A percentile compares a stretch with the other conserved stretches of the same genome.
These are phyloP conservation scores for Circinella minor DNA, from an alignment of 371 early-diverging fungal species.

Conservation along the genomic window DNA sequence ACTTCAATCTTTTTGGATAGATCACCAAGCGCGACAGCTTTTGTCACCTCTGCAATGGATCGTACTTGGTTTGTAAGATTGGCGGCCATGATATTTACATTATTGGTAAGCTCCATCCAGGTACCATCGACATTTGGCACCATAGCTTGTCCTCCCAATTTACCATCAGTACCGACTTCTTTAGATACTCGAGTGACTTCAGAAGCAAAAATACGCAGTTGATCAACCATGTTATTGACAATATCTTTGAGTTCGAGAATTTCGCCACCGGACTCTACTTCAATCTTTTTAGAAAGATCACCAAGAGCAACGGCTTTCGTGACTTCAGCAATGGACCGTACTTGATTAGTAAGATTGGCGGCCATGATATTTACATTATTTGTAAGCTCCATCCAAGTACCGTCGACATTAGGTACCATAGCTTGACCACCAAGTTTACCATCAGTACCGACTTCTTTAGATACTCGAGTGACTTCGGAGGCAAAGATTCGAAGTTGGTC, in stretches of 20 bases:
- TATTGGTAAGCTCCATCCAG: slow-evolving; percentile 47
- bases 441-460: slow-evolving; percentile 52
- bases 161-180: slow-evolving; percentile 56
- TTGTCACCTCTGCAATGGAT: slow-evolving; percentile 40
- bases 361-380: slow-evolving; percentile 50
- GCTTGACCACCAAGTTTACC: slow-evolving; percentile 51
- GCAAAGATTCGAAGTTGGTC: slow-evolving; percentile 43
- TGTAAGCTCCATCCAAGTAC: slow-evolving; percentile 56
- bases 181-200: slow-evolving; percentile 42
- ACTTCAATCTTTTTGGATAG: slow-evolving; percentile 35
- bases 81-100: slow-evolving; percentile 45
- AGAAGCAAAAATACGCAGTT: slow-evolving; percentile 33
- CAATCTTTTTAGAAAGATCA: slow-evolving; percentile 45
- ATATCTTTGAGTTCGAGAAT: slow-evolving; percentile 38
- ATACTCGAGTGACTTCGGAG: slow-evolving; percentile 41
- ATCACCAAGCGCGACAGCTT: slow-evolving; percentile 44
- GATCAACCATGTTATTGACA: slow-evolving; percentile 48
- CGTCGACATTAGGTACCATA: slow-evolving; percentile 48
- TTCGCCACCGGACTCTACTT: slow-evolving; percentile 37
- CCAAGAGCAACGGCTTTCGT: slow-evolving; percentile 54
- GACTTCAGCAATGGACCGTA: slow-evolving; percentile 55
- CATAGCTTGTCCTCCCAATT: slow-evolving; percentile 41
- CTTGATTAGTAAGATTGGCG: slow-evolving; percentile 53
- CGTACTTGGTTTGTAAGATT: slow-evolving; percentile 57
- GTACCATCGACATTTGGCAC: slow-evolving; percentile 54